Percentiles rank a stretch among this genome's conserved stretches.
Evolutionary conservation across 352 stramenopile species (phyloP).

Genomic region (Globisporangium echinulatum): DNA sequence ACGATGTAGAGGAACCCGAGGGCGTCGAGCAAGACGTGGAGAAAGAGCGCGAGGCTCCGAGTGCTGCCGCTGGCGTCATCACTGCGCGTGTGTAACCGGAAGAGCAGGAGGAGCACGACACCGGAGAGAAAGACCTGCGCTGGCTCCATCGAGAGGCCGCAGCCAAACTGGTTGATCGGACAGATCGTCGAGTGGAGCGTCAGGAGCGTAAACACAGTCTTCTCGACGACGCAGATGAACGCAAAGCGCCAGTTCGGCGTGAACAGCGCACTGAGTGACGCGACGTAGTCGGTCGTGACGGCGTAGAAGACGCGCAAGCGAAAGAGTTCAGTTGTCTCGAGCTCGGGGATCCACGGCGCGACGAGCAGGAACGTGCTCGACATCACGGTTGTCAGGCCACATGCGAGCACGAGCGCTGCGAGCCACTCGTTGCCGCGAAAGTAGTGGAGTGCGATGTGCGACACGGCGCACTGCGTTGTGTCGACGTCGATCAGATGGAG

Average conservation of each 20-base stretch:
- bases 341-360: conserved; percentile 33
- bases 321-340: conserved; percentile 50
- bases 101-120: conserved; percentile 50
- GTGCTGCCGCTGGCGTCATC: conserved; percentile 3
- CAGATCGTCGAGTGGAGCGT: conserved; percentile 64
- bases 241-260: conserved; percentile 67
- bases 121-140: conserved; percentile 45
- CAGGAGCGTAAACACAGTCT: conserved; percentile 57
- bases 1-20: conserved; percentile 68
- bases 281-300: conserved; percentile 50
- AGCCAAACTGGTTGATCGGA: conserved; percentile 66
- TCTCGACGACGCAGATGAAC: conserved; percentile 59
- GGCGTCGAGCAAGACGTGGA: conserved; percentile 53
- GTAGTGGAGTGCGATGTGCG: conserved; percentile 24
- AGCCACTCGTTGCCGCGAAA: conserved; percentile 46
- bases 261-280: conserved; percentile 42
- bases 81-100: conserved; percentile 23
- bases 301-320: conserved; percentile 50
- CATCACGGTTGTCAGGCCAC: conserved; percentile 22
- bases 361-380: conserved; percentile 32
- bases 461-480: conserved; percentile 23
- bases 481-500: conserved; percentile 16
- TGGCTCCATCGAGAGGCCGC: conserved; percentile 39
- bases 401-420: conserved; percentile 33
- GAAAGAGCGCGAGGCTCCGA: conserved; percentile 11